Base-by-base conservation (phyloP, 1,284 basidiomycete genomes). In the Anthracocystis panici-leucophaei region DNA sequence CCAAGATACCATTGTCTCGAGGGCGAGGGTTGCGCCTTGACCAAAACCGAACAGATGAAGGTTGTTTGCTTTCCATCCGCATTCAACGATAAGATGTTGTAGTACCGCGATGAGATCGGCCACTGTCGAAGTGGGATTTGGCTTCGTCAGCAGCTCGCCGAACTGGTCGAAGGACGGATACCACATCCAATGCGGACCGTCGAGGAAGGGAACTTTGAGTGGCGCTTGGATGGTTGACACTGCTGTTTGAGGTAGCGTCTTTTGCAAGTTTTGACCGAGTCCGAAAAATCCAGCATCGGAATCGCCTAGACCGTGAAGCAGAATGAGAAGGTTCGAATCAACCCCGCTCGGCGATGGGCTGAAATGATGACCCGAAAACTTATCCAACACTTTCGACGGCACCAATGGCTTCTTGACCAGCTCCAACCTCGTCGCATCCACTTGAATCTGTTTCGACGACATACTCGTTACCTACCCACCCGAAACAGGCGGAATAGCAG, bases 21-120 rank as follows among this genome's bases (percentile, higher is more conserved):
- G 88, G 2, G 90, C 92, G 38, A 93, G 89, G 29, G 88, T 92
- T 0, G 93, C 94, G 0, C 94, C 94, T 85, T 97, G 94, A 0
- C 89, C 93, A 79, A 94, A 97, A 5, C 94, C 94, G 77, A 96
- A 93, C 14, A 95, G 81, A 83, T 97, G 94, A 21, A 97, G 91
- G 20, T 89, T 87, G 6, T 89, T 75, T 0, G 88, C 77, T 0
- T 89, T 86, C 94, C 94, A 96, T 73, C 91, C 92, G 33, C 79
- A 81, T 2, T 84, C 73, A 6, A 87, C 87, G 14, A 54, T 57
- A 52, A 96, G 89, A 75, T 92, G 88, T 10, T 87, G 82, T 58
- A 93, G 75, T 23, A 92, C 86, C 11, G 84, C 86, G 2, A 85
- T 82, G 23, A 95, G 85, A 20, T 90, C 83, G 3, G 89, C 87